Conservation (phyloP, 2,329 filamentous ascomycete genomes). For the Stachybotrys echinatus region DNA sequence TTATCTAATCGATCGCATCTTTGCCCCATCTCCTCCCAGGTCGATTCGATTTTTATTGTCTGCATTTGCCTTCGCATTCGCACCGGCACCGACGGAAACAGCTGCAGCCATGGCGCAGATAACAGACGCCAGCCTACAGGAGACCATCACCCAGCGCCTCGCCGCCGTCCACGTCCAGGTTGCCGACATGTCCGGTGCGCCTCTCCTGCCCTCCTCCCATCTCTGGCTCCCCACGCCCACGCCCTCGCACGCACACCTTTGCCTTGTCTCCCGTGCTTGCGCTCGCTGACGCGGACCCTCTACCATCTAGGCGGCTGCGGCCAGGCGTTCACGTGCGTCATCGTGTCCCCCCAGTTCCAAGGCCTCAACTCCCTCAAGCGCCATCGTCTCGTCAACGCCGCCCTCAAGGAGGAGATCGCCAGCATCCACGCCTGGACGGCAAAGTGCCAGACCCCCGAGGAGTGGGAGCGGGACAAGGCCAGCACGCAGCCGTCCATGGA, state of each 20-base stretch:
- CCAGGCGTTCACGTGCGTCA: slow-evolving; percentile 54
- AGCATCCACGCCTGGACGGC: slow-evolving; percentile 93
- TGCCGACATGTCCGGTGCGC: slow-evolving; percentile 83
- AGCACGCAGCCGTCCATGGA: slow-evolving; percentile 33
- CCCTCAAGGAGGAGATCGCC: slow-evolving; percentile 81
- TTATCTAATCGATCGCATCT: slow-evolving; percentile 34
- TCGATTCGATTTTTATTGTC: neutral
- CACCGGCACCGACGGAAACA: neutral
- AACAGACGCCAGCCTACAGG: slow-evolving; percentile 66
- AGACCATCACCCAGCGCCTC: slow-evolving; percentile 64
- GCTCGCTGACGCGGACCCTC: neutral
- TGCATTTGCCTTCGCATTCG: slow-evolving; percentile 1
- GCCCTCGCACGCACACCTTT: neutral
- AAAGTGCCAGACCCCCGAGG: slow-evolving; percentile 86
- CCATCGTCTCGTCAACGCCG: slow-evolving; percentile 79
- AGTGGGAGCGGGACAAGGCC: slow-evolving; percentile 67
- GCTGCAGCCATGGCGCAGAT: slow-evolving; percentile 56
- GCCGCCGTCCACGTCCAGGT: slow-evolving; percentile 78
- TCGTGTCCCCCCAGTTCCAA: slow-evolving; percentile 62
- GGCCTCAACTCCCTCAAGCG: slow-evolving; percentile 74
- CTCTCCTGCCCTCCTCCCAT: slow-evolving; percentile 3
- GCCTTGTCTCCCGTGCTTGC: slow-evolving; percentile 3
- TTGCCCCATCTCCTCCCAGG: slow-evolving; percentile 1
- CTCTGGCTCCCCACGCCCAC: slow-evolving; percentile 5
- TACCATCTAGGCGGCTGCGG: slow-evolving; percentile 49